Base-by-base conservation (phyloP, 2,329 filamentous ascomycete species). In the Hysterium pulicare region DNA sequence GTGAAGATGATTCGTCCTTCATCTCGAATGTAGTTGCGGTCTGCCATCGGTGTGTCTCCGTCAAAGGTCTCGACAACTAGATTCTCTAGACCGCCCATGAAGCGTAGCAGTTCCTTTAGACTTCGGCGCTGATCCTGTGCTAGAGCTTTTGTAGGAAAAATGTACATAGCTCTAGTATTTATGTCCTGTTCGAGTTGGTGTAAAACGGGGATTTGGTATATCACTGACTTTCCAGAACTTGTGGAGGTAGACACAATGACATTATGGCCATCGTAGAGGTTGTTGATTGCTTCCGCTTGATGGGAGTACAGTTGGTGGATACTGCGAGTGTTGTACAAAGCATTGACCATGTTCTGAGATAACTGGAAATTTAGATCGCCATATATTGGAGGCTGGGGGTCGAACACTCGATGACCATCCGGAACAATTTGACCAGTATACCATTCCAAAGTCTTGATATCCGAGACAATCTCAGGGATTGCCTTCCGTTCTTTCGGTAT, bases 171-270 rank as follows among this genome's bases (percentile, higher is more conserved):
- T 54, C 93, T 77, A 7, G 87, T 87, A 42, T 83, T 75, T 2
- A 68, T 71, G 56, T 97, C 86, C 40, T 81, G 74, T 64, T 98
- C 91, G 2, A 98, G 71, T 38, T 88, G 86, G 59, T 95, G 83
- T 9, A 98, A 71, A 33, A 98, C 89, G 0, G 93, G 93, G 13
- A 98, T 78, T 59, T 98, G 93, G 59, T 97, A 98, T 47, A 98
- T 96, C n/a, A 98, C 72, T 5, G 90, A 96, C 66, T 98, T 98
- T 9, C 93, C 93, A 1, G 93, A 98, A 60, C 88, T 95, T 0
- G 93, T 98, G 0, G 91, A 95, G 0, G 93, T 98, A 1, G 90
- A 84, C 1, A 98, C 85, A 39, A 98, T 91, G 11, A 97, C 89
- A 62, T 96, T 83, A 28, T 84, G 79, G 0, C 90, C 91, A 3